Conservation (phyloP, 2,329 filamentous ascomycete genomes). For the Herpotrichia juniperi region DNA sequence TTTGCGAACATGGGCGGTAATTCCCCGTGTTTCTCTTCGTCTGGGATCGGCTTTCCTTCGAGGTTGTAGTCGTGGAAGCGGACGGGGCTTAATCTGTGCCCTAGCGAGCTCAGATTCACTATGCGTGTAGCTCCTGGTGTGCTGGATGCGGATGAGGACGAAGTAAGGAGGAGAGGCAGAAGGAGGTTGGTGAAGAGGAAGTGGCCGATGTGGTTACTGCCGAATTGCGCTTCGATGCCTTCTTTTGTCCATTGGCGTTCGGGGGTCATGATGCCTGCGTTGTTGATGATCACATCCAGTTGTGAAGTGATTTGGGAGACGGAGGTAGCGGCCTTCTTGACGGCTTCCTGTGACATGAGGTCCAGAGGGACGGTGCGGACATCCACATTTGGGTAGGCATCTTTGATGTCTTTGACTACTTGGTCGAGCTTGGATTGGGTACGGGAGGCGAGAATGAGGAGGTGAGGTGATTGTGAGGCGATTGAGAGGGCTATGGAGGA, state of each 20-base stretch:
- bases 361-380: conserved; percentile 40
- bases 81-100: conserved; percentile 33
- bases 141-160: conserved; percentile 38
- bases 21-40: conserved; percentile 25
- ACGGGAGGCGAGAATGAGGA: conserved; percentile 49
- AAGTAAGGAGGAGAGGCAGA: conserved; percentile 43
- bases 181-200: conserved; percentile 54
- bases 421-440: conserved; percentile 49
- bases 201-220: conserved; percentile 56
- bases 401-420: conserved; percentile 43
- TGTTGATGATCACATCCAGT: conserved; percentile 55
- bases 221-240: conserved; percentile 57
- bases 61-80: conserved; percentile 55
- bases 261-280: conserved; percentile 49
- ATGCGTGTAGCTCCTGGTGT: conserved; percentile 27
- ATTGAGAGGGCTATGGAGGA: conserved; percentile 34
- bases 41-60: conserved; percentile 31
- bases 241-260: conserved; percentile 43
- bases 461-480: conserved; percentile 31
- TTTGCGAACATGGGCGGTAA: conserved; percentile 25
- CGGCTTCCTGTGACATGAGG: conserved; percentile 45
- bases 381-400: conserved; percentile 32
- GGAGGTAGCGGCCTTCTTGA: conserved; percentile 42
- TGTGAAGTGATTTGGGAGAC: conserved; percentile 29
- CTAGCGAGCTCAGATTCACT: conserved; percentile 37